Base-by-base conservation (phyloP, 371 early-diverging fungal species). In the Paraphysoderma sedebokerense region DNA sequence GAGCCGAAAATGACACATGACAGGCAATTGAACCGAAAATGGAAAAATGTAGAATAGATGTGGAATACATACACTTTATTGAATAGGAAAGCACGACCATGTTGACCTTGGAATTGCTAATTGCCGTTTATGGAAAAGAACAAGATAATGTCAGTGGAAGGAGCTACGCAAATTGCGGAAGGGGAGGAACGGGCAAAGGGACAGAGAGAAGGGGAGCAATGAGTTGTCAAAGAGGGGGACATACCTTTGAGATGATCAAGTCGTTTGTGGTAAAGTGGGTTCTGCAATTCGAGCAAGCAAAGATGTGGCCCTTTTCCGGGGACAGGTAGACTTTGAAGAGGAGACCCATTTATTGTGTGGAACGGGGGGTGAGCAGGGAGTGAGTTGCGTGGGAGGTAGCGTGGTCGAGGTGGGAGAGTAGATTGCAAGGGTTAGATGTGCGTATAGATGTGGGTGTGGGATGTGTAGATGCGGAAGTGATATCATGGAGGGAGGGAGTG, bases 71-170 rank as follows among this genome's bases (percentile, higher is more conserved):
- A 76, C 51, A 78, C 81, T 26, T 56, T 50, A 24, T 72, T 63
- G 48, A 82, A 81, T 5, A 87, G 61, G 54, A 74, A 85, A 0
- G 83, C 87, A 50, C 68, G 72, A 35, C 87, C 85, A 51, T 66
- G 62, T 30, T 63, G 58, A 1, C 84, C 84, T 58, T 75, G 80
- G 51, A 84, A 83, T 2, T 65, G 64, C 79, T 78, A 54, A 1
- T 19, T 6, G 47, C 15, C n/a, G n/a, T 40, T 32, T 29, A 33
- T 27, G 24, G 9, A 44, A 20, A 38, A 37, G 34, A 32, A 22
- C 15, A 31, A 27, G 5, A 38, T 28, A 27, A 19, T 44, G 29
- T 31, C 30, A 17, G 2, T n/a, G n/a, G n/a, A n/a, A n/a, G n/a
- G n/a, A n/a, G n/a, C n/a, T n/a, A n/a, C n/a, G n/a, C n/a, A n/a